These are phyloP conservation scores for Amylostereum chailletii DNA, from an alignment of 1,284 basidiomycete species.

Conservation along the genomic window DNA sequence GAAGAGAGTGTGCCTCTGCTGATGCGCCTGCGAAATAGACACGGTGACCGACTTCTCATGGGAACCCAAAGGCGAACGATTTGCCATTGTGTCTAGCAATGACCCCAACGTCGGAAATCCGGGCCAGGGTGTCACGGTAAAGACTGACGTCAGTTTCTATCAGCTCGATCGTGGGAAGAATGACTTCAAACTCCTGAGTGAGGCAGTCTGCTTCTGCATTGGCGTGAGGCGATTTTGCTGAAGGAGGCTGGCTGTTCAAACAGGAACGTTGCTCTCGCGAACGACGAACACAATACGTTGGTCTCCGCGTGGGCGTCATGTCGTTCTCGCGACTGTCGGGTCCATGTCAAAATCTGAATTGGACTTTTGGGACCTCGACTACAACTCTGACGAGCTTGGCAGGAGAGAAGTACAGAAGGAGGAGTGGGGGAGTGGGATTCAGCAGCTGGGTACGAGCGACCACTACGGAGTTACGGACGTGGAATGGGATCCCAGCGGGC, in stretches of 20 bases:
- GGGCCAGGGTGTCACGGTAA: constrained; percentile 86
- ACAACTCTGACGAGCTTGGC: constrained; percentile 64
- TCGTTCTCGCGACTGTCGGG: constrained; percentile 93
- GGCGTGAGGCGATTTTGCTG: neutral
- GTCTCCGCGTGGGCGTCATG: constrained; percentile 95
- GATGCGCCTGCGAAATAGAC: constrained; percentile 42
- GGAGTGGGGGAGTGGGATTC: constrained; percentile 84
- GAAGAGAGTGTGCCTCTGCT: neutral
- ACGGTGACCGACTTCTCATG: constrained; percentile 96
- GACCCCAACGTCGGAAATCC: constrained; percentile 91
- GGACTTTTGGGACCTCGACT: constrained; percentile 99
- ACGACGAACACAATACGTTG: constrained; percentile 95
- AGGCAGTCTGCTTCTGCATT: constrained; percentile 16
- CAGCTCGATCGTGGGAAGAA: constrained; percentile 91
- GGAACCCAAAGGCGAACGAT: constrained; percentile 96
- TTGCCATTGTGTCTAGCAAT: constrained; percentile 91
- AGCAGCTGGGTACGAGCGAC: constrained; percentile 83
- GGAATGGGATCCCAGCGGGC: constrained; percentile 97
- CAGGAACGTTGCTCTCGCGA: constrained; percentile 77
- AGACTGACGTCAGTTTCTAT: constrained; percentile 96
- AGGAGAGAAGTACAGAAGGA: constrained; percentile 59
- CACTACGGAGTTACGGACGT: constrained; percentile 98
- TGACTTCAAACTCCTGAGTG: constrained; percentile 88
- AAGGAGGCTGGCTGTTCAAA: neutral
- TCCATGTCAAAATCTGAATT: constrained; percentile 94